Evolutionary conservation across 176 grass and related monocot genomes (phyloP), one percentile per base, ranked within the genome.

Genomic region (Zoysia japonica): DNA sequence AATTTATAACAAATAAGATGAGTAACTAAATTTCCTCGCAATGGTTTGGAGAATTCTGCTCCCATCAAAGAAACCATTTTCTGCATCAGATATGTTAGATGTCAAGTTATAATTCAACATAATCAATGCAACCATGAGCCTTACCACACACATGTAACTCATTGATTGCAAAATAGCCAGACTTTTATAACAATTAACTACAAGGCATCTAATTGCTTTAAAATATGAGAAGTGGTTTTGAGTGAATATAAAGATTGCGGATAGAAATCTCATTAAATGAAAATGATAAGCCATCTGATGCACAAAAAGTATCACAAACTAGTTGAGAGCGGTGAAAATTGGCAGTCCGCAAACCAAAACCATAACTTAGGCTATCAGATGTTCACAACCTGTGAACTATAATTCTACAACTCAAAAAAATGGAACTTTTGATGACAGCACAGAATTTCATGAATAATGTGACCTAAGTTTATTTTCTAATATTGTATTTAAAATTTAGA

Each of bases 1-100:
- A 92, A 94, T 80, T 98, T 97, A 28, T 94, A 94, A 86, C 95
- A 97, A 79, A 97, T 81, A 63, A 97, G 92, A 80, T 94, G 95
- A 53, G 95, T 97, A 14, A 90, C 87, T 64, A 66, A 43, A 45
- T 88, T 80, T 87, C 87, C 91, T 52, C 85, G 63, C 72, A 97
- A 78, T 57, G 92, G 78, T 70, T 94, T 97, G 48, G 91, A 94
- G 80, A 97, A 97, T 5, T 76, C 66, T 37, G 91, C 88, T 39
- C 95, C 95, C 95, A 97, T 97, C 87, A 97, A 86, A 43, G 85
- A 78, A 16, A 92, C 92, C 95, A 97, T 92, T 82, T 86, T 97
- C 95, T 97, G 76, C 61, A 84, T 85, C 74, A 47, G 11, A n/a
- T 67, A 82, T 28, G 3, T 54, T 41, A 73, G 62, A 36, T 55